A percentile compares a stretch with the other conserved stretches of the same genome.
These are phyloP conservation scores for Euphorbia tirucalli DNA, from an alignment of 345 rosid species.

Conservation along the genomic window DNA sequence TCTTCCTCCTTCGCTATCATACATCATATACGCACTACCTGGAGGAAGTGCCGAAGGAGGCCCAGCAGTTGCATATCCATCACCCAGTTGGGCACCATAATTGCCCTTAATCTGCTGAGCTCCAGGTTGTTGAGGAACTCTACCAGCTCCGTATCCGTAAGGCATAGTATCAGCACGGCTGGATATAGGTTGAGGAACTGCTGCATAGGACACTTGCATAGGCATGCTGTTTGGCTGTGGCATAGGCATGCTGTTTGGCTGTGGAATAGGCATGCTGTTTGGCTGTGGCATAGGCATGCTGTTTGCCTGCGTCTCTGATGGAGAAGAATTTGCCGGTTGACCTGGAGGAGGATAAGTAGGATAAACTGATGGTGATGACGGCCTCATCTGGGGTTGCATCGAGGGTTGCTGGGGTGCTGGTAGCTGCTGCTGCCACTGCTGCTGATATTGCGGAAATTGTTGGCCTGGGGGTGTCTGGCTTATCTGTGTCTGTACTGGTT, in stretches of 20 bases:
- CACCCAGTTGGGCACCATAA: slow-evolving; percentile 54
- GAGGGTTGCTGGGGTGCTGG: slow-evolving; percentile 52
- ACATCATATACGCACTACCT: slow-evolving; percentile 64
- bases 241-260: slow-evolving; percentile 41
- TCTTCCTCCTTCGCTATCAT: slow-evolving; percentile 63
- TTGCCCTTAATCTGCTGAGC: slow-evolving; percentile 66
- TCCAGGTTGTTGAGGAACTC: slow-evolving; percentile 64
- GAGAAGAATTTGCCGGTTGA: slow-evolving; percentile 60
- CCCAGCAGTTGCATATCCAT: slow-evolving; percentile 60
- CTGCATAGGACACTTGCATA: slow-evolving; percentile 69
- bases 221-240: slow-evolving; percentile 54
- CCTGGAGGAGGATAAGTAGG: slow-evolving; percentile 51
- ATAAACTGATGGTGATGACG: slow-evolving; percentile 56
- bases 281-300: slow-evolving; percentile 25
- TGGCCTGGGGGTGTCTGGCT: slow-evolving; percentile 44
- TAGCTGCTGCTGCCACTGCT: slow-evolving; percentile 68
- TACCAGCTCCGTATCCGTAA: slow-evolving; percentile 68
- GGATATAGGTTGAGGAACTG: slow-evolving; percentile 64
- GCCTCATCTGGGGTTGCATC: slow-evolving; percentile 63
- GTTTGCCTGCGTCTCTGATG: slow-evolving; percentile 50
- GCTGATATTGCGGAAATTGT: slow-evolving; percentile 67
- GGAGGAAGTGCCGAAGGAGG: slow-evolving; percentile 55
- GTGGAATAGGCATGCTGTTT: slow-evolving; percentile 55
- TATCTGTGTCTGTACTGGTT: slow-evolving; percentile 52
- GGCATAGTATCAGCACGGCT: slow-evolving; percentile 51